Evolutionary conservation across 148 eudicot genomes (phyloP).

Genomic region (Heliamphora exappendiculata): DNA sequence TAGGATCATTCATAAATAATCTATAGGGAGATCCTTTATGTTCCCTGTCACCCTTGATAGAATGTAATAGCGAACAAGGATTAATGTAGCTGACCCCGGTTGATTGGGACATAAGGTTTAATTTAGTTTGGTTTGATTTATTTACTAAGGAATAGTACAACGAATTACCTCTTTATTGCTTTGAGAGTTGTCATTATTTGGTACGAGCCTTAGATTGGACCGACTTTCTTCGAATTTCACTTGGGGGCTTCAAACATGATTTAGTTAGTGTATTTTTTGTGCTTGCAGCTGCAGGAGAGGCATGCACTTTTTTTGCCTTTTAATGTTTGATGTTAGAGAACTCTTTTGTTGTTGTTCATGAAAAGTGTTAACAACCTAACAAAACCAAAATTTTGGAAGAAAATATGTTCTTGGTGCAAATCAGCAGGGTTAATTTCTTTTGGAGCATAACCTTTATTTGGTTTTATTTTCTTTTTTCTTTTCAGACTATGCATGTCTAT

Average conservation of each 20-base stretch:
- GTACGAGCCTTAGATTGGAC: neutral
- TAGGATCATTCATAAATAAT: no score
- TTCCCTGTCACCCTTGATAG: no score
- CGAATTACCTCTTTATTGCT: neutral
- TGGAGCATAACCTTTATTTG: neutral
- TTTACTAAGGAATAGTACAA: neutral
- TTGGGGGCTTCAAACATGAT: neutral
- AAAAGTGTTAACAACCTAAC: neutral
- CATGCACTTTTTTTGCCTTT: neutral
- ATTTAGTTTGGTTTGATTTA: neutral
- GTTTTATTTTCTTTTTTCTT: neutral
- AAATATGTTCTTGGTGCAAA: neutral
- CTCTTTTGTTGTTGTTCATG: neutral
- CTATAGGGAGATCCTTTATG: no score
- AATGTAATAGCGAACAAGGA: no score
- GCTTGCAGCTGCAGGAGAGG: neutral
- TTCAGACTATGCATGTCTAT: neutral
- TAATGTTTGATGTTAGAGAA: neutral
- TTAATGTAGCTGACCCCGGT: no score
- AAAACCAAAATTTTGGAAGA: neutral
- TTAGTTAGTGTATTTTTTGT: neutral
- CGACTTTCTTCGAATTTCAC: neutral
- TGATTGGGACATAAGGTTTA: no score
- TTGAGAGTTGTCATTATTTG: neutral
- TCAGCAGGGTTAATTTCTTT: neutral